Evolutionary conservation across 225 moss, liverwort and hornwort genomes (phyloP).

Genomic region (Marchantia polymorpha): DNA sequence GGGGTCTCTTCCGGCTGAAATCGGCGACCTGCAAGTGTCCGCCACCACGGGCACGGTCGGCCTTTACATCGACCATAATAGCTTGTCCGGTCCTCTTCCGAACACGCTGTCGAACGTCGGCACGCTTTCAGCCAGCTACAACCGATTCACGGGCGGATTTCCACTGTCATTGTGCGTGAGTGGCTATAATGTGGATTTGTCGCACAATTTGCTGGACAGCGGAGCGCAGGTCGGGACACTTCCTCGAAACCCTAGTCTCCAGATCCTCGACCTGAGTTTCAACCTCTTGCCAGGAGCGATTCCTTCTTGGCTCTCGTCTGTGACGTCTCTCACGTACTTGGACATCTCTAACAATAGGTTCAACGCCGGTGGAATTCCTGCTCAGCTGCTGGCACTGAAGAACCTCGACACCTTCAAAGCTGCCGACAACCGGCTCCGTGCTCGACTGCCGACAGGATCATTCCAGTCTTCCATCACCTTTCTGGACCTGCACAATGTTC

Average conservation of each 20-base stretch:
- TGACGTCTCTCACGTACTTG: constrained; percentile 1
- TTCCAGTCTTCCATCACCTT: constrained; percentile 6
- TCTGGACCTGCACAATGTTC: constrained; percentile 18
- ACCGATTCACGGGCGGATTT: constrained; percentile 24
- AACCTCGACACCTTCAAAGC: constrained; percentile 12
- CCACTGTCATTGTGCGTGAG: constrained; percentile 16
- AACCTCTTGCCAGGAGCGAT: constrained; percentile 23
- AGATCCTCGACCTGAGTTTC: constrained; percentile 19
- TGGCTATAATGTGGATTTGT: constrained; percentile 17
- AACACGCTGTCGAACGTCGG: constrained; percentile 19
- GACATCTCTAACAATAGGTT: constrained; percentile 33
- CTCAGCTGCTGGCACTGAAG: background rate
- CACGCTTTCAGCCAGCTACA: constrained; percentile 17
- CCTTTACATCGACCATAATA: constrained; percentile 14
- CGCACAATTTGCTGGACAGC: constrained; percentile 22
- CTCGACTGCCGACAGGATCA: constrained; percentile 13
- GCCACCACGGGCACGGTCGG: background rate
- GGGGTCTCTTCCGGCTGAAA: constrained; percentile 51
- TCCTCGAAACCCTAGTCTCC: background rate
- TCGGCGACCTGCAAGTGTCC: constrained; percentile 38
- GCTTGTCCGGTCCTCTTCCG: constrained; percentile 17
- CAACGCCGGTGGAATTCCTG: constrained; percentile 16
- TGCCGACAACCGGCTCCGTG: constrained; percentile 22
- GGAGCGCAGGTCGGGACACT: constrained; percentile 23
- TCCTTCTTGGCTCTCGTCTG: constrained; percentile 20